phyloP scores from a whole-genome alignment of 352 stramenopile genomes.

The Phytophthora kernoviae region DNA sequence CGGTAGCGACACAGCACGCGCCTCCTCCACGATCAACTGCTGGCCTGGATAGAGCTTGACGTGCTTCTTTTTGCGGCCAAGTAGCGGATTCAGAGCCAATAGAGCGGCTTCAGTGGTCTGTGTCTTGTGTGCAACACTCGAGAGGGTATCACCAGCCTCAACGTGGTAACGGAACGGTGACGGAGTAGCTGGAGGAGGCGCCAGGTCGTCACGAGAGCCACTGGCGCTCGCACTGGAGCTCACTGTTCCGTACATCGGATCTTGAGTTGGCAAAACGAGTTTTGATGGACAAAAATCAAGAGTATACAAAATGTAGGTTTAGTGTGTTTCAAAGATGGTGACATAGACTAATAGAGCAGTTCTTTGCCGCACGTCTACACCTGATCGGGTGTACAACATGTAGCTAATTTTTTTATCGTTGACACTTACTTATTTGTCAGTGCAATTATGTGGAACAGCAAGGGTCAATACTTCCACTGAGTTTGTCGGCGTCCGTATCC shows the following conservation, averaged over 20 bases:
- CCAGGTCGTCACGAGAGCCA: slow-evolving; percentile 29
- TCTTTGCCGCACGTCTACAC: too few relatives aligned
- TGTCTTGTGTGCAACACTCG: slow-evolving; percentile 65
- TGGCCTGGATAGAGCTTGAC: slow-evolving; percentile 75
- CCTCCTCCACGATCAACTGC: slow-evolving; percentile 78
- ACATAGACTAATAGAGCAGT: too few relatives aligned
- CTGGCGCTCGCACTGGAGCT: slow-evolving; percentile 28
- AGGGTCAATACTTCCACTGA: slow-evolving; percentile 74
- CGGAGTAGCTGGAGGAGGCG: slow-evolving; percentile 35
- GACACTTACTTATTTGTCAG: neutral
- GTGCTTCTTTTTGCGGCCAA: slow-evolving; percentile 48
- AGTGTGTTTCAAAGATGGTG: neutral
- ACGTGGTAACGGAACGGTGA: slow-evolving; percentile 82
- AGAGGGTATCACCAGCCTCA: slow-evolving; percentile 64
- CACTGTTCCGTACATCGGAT: slow-evolving; percentile 63
- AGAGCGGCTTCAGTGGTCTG: slow-evolving; percentile 61
- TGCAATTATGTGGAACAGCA: slow-evolving; percentile 72
- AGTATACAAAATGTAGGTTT: too few relatives aligned
- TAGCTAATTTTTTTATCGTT: too few relatives aligned
- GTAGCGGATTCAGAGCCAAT: slow-evolving; percentile 71
- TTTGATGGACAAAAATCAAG: slow-evolving; percentile 1
- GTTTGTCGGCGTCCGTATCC: slow-evolving; percentile 72
- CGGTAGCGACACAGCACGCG: slow-evolving; percentile 66
- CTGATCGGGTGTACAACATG: too few relatives aligned
- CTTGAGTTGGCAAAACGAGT: slow-evolving; percentile 11